Evolutionary conservation across 257 asterid species (phyloP).

Genomic region (Solanum lignicaule): DNA sequence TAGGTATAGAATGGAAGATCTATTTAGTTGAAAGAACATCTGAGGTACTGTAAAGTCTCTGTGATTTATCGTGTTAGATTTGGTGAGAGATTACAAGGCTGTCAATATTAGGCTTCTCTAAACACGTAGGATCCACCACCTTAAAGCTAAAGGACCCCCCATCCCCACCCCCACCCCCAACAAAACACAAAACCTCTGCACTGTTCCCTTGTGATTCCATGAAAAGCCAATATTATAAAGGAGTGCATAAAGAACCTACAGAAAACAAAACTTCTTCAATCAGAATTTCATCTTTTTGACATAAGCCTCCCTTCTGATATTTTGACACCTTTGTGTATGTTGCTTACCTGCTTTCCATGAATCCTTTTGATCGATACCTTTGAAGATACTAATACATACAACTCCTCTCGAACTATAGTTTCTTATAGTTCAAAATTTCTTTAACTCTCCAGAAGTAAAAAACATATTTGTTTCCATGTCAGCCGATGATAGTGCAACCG

Average conservation of each 20-base stretch:
- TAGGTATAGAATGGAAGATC: neutral
- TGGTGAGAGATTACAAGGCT: constrained; percentile 1
- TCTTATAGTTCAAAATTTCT: neutral
- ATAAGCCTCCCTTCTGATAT: neutral
- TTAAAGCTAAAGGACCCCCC: neutral
- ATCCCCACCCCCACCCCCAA: neutral
- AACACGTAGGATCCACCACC: constrained; percentile 21
- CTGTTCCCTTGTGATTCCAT: neutral
- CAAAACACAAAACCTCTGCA: neutral
- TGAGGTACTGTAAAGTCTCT: neutral
- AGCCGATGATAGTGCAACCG: constrained; percentile 24
- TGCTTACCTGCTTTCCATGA: neutral
- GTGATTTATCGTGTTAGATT: neutral
- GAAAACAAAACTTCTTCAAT: neutral
- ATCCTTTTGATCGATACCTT: neutral
- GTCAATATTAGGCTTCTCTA: constrained; percentile 1
- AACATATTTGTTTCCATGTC: constrained; percentile 31
- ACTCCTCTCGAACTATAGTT: neutral
- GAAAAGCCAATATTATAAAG: neutral
- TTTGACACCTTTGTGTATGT: neutral
- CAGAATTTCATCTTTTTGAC: neutral
- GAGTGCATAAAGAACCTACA: neutral
- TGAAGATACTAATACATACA: neutral
- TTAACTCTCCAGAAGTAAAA: neutral
- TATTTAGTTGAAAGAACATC: neutral